Evolutionary conservation across 306 rosid species (phyloP).

Genomic region (Mucuna pruriens): DNA sequence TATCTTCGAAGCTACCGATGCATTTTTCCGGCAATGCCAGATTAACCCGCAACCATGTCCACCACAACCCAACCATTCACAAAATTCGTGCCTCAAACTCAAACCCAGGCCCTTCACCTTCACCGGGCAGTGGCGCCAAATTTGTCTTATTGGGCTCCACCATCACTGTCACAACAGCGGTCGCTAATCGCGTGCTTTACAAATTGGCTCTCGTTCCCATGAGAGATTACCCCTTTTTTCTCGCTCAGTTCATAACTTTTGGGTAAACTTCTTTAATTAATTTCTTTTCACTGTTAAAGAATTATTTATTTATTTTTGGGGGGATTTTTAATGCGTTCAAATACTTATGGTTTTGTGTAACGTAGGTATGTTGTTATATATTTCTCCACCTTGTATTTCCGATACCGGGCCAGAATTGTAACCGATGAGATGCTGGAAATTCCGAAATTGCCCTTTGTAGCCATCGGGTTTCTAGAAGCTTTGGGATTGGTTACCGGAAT

Average conservation of each 20-base stretch:
- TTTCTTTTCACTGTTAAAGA: background rate
- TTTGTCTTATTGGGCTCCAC: conserved; percentile 49
- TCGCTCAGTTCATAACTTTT: conserved; percentile 84
- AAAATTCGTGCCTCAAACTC: conserved; percentile 55
- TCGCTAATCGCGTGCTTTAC: conserved; percentile 86
- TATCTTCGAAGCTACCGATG: conserved; percentile 35
- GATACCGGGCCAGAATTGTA: conserved; percentile 76
- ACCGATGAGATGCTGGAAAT: conserved; percentile 76
- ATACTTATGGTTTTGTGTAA: conserved; percentile 25
- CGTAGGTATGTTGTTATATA: conserved; percentile 77
- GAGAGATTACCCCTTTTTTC: conserved; percentile 79
- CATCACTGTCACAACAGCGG: conserved; percentile 55
- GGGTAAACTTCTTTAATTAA: too few relatives aligned
- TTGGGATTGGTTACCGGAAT: conserved; percentile 84
- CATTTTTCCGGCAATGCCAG: conserved; percentile 20
- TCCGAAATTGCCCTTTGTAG: conserved; percentile 71
- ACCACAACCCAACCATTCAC: conserved; percentile 11
- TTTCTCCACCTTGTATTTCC: conserved; percentile 58
- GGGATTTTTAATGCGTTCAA: background rate
- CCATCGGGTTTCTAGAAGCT: conserved; percentile 82
- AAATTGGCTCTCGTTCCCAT: conserved; percentile 89
- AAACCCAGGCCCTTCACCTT: conserved; percentile 8
- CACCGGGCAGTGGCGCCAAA: conserved; percentile 27
- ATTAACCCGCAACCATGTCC: conserved; percentile 21
- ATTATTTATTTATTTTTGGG: background rate